Evolutionary conservation across 352 stramenopile genomes (phyloP).

Genomic region (Elongisporangium prolatum): DNA sequence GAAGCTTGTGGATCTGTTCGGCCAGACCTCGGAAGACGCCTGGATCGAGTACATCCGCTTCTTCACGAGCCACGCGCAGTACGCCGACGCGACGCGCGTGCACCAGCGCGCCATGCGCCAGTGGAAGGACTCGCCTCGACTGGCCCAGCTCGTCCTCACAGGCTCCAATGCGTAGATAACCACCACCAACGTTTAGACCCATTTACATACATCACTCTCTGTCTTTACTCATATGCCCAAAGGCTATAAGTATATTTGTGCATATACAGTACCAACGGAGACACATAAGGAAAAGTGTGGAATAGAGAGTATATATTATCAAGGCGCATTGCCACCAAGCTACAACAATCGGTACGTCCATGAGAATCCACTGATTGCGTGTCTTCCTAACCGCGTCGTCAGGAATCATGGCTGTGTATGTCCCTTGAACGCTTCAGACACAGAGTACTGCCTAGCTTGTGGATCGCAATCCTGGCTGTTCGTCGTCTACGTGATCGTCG

Average conservation of each 20-base stretch:
- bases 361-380: background rate
- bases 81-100: conserved; percentile 57
- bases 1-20: conserved; percentile 80
- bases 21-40: conserved; percentile 43
- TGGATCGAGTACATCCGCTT: conserved; percentile 79
- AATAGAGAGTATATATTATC: background rate
- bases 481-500: conserved; percentile 1
- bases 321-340: background rate
- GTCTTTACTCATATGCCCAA: background rate
- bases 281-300: background rate
- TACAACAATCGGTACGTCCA: background rate
- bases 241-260: background rate
- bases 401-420: background rate
- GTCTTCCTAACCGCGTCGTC: too few species aligned
- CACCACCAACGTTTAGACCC: background rate
- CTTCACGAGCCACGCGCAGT: conserved; percentile 27
- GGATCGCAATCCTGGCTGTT: background rate
- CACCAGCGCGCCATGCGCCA: conserved; percentile 63
- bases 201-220: background rate
- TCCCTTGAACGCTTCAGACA: background rate
- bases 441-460: background rate
- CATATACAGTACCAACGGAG: background rate
- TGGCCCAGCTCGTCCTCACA: conserved; percentile 47
- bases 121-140: conserved; percentile 51
- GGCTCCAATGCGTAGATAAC: conserved; percentile 14